Percentiles rank a stretch among this genome's conserved stretches.
Conservation (phyloP, 2,329 filamentous ascomycete genomes). For the Ceratocystis albifundus region DNA sequence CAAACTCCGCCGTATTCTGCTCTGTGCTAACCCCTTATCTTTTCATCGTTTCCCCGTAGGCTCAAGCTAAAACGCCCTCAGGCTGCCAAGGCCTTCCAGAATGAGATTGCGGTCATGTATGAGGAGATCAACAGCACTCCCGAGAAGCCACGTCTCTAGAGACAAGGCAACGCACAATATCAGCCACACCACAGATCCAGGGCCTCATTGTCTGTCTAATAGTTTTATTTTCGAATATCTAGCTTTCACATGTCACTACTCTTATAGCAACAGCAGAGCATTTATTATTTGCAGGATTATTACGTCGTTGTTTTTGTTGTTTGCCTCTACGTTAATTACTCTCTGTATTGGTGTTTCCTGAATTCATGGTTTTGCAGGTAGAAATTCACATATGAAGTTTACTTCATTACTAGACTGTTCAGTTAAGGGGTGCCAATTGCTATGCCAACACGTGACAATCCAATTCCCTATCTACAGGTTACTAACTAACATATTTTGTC, state of each 20-base stretch:
- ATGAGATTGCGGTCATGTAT: slow-evolving; percentile 47
- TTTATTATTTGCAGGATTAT: neutral
- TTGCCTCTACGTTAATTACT: neutral
- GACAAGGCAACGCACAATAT: neutral
- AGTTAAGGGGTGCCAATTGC: neutral
- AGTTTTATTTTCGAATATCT: neutral
- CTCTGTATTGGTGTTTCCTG: neutral
- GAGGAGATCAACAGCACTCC: slow-evolving; percentile 35
- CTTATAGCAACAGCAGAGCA: neutral
- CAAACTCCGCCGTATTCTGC: neutral
- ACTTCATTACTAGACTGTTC: no score
- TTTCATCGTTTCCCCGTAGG: slow-evolving; percentile 28
- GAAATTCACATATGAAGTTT: neutral
- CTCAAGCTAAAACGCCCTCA: slow-evolving; percentile 51
- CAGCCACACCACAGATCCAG: no score
- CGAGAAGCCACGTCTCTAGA: slow-evolving; percentile 18
- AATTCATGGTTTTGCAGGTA: neutral
- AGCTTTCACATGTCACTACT: neutral
- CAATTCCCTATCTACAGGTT: neutral
- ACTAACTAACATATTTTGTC: neutral
- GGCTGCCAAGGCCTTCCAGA: slow-evolving; percentile 41
- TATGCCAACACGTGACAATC: neutral
- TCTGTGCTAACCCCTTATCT: neutral
- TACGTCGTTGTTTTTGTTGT: neutral
- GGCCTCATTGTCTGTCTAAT: neutral